Base-by-base conservation (phyloP, 2,329 filamentous ascomycete species). In the Sphaerulina musiva region DNA sequence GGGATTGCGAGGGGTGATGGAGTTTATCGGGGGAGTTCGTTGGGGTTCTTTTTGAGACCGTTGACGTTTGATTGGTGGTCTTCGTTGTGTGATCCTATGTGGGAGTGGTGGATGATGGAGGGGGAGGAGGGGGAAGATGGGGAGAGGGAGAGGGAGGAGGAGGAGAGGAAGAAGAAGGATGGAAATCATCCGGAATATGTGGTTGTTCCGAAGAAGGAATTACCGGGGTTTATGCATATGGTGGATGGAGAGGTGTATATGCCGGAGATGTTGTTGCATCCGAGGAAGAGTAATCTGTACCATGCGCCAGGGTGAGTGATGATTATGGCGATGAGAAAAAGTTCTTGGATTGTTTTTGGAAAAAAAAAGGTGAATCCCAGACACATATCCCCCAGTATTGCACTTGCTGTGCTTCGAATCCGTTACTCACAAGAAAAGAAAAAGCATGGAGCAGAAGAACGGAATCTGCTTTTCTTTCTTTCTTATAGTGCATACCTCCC, bases 231-330 rank as follows among this genome's bases (percentile, higher is more conserved):
- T 41, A 52, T 60, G n/a, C 59, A 59, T 9, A 47, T 63, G 31
- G 48, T 55, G 10, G 64, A 67, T n/a, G 70, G 66, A 4, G 51
- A 65, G 51, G 53, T 71, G 2, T 72, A 67, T 42, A 59, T 62
- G 44, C 71, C 72, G 8, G 71, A 70, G 45, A 63, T 73, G 38
- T 58, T 69, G 12, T 58, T 73, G 60, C 72, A 73, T 62, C 71
- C 71, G 14, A 64, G 70, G 51, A 73, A 73, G 64, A 64, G 55
- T 4, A 60, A 62, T 29, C 45, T 42, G 26, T 53, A 59, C 40
- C 32, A 36, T 36, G 32, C 32, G 32, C 32, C 32, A 2, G 32
- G 32, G 32, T 36, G 11, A 11, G 32, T 7, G 7, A 34, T 34
- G 32, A 11, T 34, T 11, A 2, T 34, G 7, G 6, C 32, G 6